These are phyloP conservation scores for Botrytis fabae DNA, from an alignment of 2,329 filamentous ascomycete species.

Conservation along the genomic window DNA sequence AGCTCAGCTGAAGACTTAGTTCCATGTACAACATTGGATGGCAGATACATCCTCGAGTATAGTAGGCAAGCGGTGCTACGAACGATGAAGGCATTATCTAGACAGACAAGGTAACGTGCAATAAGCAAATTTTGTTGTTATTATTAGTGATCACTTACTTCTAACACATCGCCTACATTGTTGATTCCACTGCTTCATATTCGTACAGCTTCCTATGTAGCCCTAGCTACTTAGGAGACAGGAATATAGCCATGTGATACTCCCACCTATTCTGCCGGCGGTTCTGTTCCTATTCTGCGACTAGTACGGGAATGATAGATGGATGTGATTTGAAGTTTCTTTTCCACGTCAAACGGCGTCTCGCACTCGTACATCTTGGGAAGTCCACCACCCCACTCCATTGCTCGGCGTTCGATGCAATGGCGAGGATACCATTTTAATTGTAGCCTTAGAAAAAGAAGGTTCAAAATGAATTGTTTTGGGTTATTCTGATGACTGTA, in stretches of 20 bases:
- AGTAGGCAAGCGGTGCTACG: slow-evolving; percentile 1
- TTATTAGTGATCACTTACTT: not conserved
- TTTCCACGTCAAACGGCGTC: slow-evolving; percentile 12
- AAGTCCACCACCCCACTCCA: not conserved
- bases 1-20: slow-evolving; percentile 13
- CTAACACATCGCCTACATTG: not conserved
- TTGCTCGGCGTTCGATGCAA: not conserved
- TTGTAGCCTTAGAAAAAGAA: slow-evolving; percentile 5
- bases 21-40: slow-evolving; percentile 11
- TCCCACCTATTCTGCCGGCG: not conserved
- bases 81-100: slow-evolving; percentile 1
- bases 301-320: not conserved
- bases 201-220: not conserved
- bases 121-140: not conserved
- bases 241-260: not conserved
- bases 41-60: not conserved
- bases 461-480: not conserved
- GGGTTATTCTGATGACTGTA: not conserved
- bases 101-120: not conserved
- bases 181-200: not conserved
- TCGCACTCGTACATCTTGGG: slow-evolving; percentile 11
- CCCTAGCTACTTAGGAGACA: not conserved
- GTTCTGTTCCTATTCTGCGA: not conserved
- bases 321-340: not conserved
- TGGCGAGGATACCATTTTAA: not conserved